Conservation (phyloP, 495 filamentous ascomycete genomes). For the Patellaria atrata region DNA sequence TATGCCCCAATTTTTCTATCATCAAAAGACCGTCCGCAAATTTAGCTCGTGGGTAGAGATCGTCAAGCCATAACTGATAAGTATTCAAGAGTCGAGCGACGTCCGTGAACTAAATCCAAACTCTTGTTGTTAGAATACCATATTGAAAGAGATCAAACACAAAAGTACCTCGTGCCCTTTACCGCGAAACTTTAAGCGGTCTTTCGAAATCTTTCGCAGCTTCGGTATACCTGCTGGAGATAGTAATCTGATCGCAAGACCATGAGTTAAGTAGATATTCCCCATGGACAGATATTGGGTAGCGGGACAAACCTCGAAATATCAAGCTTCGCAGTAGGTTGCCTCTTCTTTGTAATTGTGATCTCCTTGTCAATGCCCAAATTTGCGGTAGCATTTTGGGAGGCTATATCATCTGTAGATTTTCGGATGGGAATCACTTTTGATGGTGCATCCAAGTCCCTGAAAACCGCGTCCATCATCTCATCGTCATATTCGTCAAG, state of each 20-base stretch:
- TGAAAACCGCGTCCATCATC: conserved; percentile 35
- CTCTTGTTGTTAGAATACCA: neutral
- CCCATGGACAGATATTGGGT: neutral
- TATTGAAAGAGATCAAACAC: neutral
- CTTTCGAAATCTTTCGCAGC: conserved; percentile 53
- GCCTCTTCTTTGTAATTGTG: conserved; percentile 59
- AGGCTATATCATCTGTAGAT: no score
- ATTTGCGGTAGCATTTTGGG: conserved; percentile 13
- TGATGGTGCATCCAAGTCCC: conserved; percentile 30
- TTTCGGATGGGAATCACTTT: no score
- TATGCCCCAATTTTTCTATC: conserved; percentile 88
- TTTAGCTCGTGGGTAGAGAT: conserved; percentile 85
- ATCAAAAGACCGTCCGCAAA: conserved; percentile 83
- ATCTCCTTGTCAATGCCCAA: conserved; percentile 81
- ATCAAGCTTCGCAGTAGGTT: conserved; percentile 71
- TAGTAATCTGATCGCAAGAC: conserved; percentile 41
- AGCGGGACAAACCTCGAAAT: conserved; percentile 46
- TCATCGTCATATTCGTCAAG: conserved; percentile 48
- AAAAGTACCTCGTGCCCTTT: conserved; percentile 75
- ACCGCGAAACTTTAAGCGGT: conserved; percentile 67
- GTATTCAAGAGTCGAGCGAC: conserved; percentile 66
- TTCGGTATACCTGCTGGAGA: conserved; percentile 73
- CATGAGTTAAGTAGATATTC: neutral
- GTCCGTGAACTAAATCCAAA: conserved; percentile 57
- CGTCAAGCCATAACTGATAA: conserved; percentile 96